Conservation (phyloP, 495 filamentous ascomycete species). For the Staphylotrichum longicolle region DNA sequence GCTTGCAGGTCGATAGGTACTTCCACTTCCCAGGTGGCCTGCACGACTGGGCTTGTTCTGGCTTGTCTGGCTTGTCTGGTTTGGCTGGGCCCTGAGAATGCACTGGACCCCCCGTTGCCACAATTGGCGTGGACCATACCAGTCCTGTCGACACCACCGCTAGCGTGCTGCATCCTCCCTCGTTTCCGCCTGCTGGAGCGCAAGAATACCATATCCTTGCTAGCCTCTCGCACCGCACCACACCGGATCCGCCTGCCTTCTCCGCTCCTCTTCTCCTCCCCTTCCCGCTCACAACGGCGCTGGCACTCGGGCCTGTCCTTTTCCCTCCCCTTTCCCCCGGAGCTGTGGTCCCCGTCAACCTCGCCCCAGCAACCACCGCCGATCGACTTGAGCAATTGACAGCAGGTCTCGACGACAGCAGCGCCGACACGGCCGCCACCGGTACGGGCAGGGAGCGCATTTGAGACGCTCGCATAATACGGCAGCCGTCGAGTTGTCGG, state of each 20-base stretch:
- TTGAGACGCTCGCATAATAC: background rate
- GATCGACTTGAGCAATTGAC: slow-evolving; percentile 28
- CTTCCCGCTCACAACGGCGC: slow-evolving; percentile 18
- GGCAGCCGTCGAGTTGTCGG: too few relatives aligned
- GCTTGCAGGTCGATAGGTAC: slow-evolving; percentile 2
- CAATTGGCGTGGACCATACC: slow-evolving; percentile 31
- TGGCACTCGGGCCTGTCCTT: slow-evolving; percentile 1
- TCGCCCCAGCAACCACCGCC: slow-evolving; percentile 13
- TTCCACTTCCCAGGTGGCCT: slow-evolving; percentile 12
- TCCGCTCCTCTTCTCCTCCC: slow-evolving; percentile 25
- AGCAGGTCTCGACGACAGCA: background rate
- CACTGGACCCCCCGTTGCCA: slow-evolving; percentile 26
- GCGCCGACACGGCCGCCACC: background rate
- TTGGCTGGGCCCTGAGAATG: background rate
- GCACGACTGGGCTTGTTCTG: background rate
- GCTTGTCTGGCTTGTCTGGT: background rate
- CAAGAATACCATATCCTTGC: slow-evolving; percentile 18
- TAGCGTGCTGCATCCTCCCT: slow-evolving; percentile 39
- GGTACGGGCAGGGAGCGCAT: background rate
- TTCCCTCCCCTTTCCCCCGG: slow-evolving; percentile 8
- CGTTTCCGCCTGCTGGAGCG: slow-evolving; percentile 30
- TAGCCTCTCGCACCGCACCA: slow-evolving; percentile 21
- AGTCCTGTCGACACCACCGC: slow-evolving; percentile 32
- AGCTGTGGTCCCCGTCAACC: slow-evolving; percentile 2
- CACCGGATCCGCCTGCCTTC: slow-evolving; percentile 16